Evolutionary conservation across 2,329 filamentous ascomycete genomes (phyloP), one percentile per base, ranked within the genome.

Genomic region (Metarhizium rileyi): DNA sequence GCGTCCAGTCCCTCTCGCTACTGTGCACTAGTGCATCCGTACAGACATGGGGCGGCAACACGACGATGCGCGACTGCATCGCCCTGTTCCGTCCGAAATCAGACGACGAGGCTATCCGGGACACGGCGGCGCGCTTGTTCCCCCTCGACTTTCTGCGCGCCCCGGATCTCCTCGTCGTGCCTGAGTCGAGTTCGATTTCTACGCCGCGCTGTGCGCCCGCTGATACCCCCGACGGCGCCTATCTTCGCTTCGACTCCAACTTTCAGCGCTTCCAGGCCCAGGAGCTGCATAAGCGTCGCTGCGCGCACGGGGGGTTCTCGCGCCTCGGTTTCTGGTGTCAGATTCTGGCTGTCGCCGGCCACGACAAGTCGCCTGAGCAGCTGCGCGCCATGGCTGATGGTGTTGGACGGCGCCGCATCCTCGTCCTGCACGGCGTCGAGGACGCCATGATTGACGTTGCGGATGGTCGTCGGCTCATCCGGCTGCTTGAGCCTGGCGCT

Each of bases 211-310:
- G 59, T 64, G 66, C 45, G 40, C 67, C 63, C 2, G 53, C 55
- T 7, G 56, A 53, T n/a, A 48, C 50, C n/a, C 54, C 52, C n/a
- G 56, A 59, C 35, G 58, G 56, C 2, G 53, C 57, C 48, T 81
- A 81, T 50, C 57, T 71, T 35, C 66, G 65, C 8, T 95, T 93
- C 64, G 76, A 76, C 4, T 87, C 75, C 47, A 93, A 91, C 61
- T 89, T 82, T 51, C 86, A 93, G 69, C 83, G 90, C 5, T 91
- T 90, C 61, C 83, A 86, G 25, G 89, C 90, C 0, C 81, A 84
- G 56, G 88, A 95, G 66, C 66, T 94, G 54, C 73, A 71, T 60
- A 95, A 95, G 70, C 76, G 85, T 18, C 76, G 85, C 18, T 68
- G 73, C 16, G 75, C 86, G 51, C 68, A 74, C 1, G 69, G 72